Conservation (phyloP, 306 rosid species). For the Prinsepia uniflora region DNA sequence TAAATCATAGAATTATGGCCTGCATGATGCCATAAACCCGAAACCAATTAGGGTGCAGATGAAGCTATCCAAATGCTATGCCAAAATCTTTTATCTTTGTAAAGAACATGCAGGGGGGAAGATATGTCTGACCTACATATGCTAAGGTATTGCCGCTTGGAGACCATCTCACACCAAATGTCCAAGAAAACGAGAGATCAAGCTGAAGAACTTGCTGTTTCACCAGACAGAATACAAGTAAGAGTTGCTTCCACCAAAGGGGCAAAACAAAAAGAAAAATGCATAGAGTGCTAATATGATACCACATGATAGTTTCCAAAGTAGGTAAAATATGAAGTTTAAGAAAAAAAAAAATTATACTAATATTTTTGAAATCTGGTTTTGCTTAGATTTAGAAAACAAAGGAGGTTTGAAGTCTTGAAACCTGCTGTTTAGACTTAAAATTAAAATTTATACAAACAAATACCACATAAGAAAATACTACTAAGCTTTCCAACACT, state of each 20-base stretch:
- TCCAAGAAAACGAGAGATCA: constrained; percentile 87
- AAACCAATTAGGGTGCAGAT: constrained; percentile 9
- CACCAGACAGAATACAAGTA: constrained; percentile 27
- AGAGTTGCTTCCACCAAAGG: not conserved
- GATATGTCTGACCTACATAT: constrained; percentile 73
- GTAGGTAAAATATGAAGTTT: too few species aligned
- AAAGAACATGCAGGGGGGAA: constrained; percentile 20
- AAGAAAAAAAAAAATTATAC: too few species aligned
- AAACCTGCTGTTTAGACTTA: not conserved
- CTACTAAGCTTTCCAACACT: not conserved
- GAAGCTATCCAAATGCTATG: constrained; percentile 7
- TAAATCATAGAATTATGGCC: constrained; percentile 94
- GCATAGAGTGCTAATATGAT: not conserved
- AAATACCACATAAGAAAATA: not conserved
- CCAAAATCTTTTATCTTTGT: not conserved
- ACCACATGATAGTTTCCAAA: not conserved
- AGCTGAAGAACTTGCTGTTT: constrained; percentile 86
- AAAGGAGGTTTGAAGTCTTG: not conserved
- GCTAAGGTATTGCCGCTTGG: constrained; percentile 94
- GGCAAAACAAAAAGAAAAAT: not conserved
- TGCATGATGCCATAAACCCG: constrained; percentile 40
- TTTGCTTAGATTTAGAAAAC: not conserved
- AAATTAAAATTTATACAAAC: not conserved
- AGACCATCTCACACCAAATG: constrained; percentile 97
- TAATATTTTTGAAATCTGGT: too few species aligned